Evolutionary conservation across 768 basidiomycete genomes (phyloP).

Genomic region (Xerocomellus intermedius): DNA sequence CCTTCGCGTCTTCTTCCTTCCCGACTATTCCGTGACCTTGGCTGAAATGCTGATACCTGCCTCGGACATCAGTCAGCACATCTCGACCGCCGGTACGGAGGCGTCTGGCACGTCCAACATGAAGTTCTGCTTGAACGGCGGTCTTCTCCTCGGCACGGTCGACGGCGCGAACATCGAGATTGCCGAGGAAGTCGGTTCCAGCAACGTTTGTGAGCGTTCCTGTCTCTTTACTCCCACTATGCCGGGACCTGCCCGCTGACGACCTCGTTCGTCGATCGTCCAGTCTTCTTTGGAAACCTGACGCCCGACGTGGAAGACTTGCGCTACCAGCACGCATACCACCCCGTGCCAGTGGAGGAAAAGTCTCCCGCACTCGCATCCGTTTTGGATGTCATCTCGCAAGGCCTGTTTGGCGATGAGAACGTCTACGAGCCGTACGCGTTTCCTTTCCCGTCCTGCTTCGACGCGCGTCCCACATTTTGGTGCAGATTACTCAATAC

Average conservation of each 20-base stretch:
- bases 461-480: slow-evolving; percentile 17
- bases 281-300: slow-evolving; percentile 89
- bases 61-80: slow-evolving; percentile 93
- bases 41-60: slow-evolving; percentile 89
- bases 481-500: slow-evolving; percentile 64
- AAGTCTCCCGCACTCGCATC: slow-evolving; percentile 80
- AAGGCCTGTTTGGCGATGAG: slow-evolving; percentile 78
- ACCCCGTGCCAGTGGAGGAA: slow-evolving; percentile 74
- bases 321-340: slow-evolving; percentile 82
- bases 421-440: slow-evolving; percentile 83
- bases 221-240: not conserved
- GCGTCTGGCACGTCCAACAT: slow-evolving; percentile 81
- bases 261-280: not conserved
- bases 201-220: slow-evolving; percentile 67
- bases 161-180: slow-evolving; percentile 98
- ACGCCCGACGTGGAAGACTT: slow-evolving; percentile 87
- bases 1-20: slow-evolving; percentile 90
- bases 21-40: slow-evolving; percentile 88
- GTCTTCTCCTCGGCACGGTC: slow-evolving; percentile 83
- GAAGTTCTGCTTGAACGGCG: slow-evolving; percentile 92
- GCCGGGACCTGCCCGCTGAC: not conserved
- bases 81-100: slow-evolving; percentile 96
- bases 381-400: slow-evolving; percentile 74
- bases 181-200: slow-evolving; percentile 91
- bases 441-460: not conserved